These are phyloP conservation scores for Colletotrichum graminicola DNA, from an alignment of 2,329 filamentous ascomycete species.

Conservation along the genomic window DNA sequence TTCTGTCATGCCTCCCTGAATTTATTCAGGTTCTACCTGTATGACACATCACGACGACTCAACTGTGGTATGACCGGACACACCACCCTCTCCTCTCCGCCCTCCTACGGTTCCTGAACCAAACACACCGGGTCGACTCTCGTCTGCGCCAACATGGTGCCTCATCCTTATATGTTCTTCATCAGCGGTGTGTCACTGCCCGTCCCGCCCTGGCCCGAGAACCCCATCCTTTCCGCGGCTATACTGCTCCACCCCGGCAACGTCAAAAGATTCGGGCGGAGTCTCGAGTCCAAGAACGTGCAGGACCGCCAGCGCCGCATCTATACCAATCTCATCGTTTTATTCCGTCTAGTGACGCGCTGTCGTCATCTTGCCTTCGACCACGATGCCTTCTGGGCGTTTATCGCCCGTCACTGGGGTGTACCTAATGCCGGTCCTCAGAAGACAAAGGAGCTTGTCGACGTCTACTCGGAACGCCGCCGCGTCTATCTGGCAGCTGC, in stretches of 20 bases:
- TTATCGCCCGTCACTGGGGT: slow-evolving; percentile 5
- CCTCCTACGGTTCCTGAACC: neutral
- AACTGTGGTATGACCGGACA: no score
- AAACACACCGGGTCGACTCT: neutral
- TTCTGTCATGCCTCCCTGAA: no score
- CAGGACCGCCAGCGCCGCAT: slow-evolving; percentile 20
- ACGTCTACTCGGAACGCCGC: slow-evolving; percentile 18
- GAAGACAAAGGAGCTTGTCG: slow-evolving; percentile 5
- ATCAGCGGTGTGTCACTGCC: slow-evolving; percentile 25
- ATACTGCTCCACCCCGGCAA: slow-evolving; percentile 13
- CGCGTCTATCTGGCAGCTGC: neutral
- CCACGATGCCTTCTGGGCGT: slow-evolving; percentile 16
- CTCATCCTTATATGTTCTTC: neutral
- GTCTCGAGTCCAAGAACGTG: neutral
- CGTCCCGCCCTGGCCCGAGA: slow-evolving; percentile 11
- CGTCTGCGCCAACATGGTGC: no score
- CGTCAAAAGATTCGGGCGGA: slow-evolving; percentile 2
- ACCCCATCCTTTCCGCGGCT: neutral
- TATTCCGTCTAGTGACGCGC: slow-evolving; percentile 21
- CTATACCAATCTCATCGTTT: slow-evolving; percentile 27
- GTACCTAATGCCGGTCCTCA: no score
- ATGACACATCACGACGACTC: neutral
- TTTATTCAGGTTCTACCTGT: no score
- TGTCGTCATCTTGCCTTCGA: slow-evolving; percentile 32
- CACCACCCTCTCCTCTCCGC: no score